Percentiles rank a stretch among this genome's conserved stretches.
Evolutionary conservation across 208 protist species (phyloP).

Genomic region (Acanthamoeba royreba): DNA sequence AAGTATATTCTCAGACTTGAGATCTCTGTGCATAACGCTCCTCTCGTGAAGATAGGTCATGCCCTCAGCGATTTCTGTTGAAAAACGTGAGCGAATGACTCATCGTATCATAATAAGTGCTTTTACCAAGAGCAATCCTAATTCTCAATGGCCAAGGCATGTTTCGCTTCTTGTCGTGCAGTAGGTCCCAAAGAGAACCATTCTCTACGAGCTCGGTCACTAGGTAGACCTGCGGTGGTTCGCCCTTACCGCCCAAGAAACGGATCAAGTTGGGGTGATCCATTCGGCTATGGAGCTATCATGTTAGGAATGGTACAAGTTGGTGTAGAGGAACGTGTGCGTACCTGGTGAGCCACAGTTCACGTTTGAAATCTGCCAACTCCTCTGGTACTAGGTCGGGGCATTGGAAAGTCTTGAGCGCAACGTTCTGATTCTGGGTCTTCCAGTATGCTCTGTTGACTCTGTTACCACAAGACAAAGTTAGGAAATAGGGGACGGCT

Average conservation of each 20-base stretch:
- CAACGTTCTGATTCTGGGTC: background rate
- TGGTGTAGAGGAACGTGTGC: background rate
- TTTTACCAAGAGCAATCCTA: background rate
- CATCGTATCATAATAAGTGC: too few species aligned
- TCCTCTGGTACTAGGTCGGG: conserved; percentile 3
- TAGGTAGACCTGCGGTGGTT: background rate
- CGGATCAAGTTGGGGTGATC: conserved; percentile 37
- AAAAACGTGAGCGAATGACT: too few species aligned
- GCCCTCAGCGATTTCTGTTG: background rate
- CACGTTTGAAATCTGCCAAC: background rate
- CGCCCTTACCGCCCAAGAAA: background rate
- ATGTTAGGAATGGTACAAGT: background rate
- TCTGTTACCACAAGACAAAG: background rate
- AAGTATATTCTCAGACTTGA: conserved; percentile 26
- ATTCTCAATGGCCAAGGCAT: background rate
- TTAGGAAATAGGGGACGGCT: background rate
- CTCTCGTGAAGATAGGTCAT: conserved; percentile 31
- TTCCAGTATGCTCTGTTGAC: conserved; percentile 4
- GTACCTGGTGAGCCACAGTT: conserved; percentile 38
- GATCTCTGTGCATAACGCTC: background rate
- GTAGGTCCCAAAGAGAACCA: background rate
- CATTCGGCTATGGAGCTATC: background rate
- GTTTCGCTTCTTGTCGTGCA: background rate
- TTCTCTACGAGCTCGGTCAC: conserved; percentile 10
- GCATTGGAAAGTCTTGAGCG: conserved; percentile 19